phyloP scores from a whole-genome alignment of 2,329 filamentous ascomycete species.

The Beauveria medogensis region DNA sequence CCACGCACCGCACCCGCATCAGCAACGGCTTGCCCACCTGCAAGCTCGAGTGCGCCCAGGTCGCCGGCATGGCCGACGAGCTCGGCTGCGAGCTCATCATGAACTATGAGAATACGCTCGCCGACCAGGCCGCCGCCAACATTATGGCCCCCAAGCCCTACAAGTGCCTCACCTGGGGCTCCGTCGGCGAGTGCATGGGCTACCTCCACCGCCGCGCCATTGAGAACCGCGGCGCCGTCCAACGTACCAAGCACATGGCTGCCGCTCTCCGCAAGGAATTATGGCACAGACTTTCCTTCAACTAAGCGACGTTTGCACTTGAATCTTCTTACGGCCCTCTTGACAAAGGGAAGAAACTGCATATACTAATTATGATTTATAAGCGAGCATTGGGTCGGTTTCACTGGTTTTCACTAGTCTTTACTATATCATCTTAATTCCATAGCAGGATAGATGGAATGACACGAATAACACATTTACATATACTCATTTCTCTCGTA shows the following conservation, averaged over 20 bases:
- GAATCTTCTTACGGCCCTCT: not conserved
- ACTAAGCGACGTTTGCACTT: not conserved
- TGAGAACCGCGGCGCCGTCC: conserved; percentile 18
- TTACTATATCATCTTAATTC: not conserved
- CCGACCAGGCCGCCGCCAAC: conserved; percentile 9
- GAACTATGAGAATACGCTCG: conserved; percentile 9
- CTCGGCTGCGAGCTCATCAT: conserved; percentile 52
- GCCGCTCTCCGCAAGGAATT: conserved; percentile 22
- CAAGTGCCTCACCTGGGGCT: conserved; percentile 17
- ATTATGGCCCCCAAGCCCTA: conserved; percentile 31
- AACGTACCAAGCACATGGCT: conserved; percentile 18
- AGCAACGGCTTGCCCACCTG: conserved; percentile 7
- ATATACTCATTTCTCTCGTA: not conserved
- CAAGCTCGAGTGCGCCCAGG: conserved; percentile 47
- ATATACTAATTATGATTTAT: conserved; percentile 4
- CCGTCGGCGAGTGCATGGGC: conserved; percentile 17
- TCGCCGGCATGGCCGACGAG: conserved; percentile 87
- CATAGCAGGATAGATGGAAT: not conserved
- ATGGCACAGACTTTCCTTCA: conserved; percentile 18
- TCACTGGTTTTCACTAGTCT: not conserved
- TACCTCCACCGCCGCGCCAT: conserved; percentile 16
- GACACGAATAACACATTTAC: not conserved
- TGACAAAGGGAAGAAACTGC: not conserved
- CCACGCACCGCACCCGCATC: conserved; percentile 11
- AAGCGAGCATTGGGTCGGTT: conserved; percentile 6